A percentile compares a stretch with the other conserved stretches of the same genome.
Conservation (phyloP, 108 stramenopile species). For the Aureococcus anophagefferens region DNA sequence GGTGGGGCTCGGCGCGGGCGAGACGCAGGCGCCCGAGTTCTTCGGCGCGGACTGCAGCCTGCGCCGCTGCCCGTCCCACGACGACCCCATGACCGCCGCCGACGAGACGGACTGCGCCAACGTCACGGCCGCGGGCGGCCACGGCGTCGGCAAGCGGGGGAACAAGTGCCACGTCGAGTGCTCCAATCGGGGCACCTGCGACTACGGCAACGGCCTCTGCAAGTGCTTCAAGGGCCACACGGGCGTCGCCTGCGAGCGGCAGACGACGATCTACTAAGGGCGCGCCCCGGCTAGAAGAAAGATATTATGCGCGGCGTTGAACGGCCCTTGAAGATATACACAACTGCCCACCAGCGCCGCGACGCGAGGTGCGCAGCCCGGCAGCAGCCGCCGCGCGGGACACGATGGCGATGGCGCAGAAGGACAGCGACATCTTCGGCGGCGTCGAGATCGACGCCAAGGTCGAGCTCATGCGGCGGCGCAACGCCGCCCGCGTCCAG, state of each 20-base stretch:
- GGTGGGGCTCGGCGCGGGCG: conserved; percentile 21
- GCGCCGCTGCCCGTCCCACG: conserved; percentile 38
- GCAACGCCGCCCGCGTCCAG: conserved; percentile 28
- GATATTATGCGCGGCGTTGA: too few relatives aligned
- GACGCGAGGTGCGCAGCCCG: too few relatives aligned
- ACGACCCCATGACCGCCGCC: conserved; percentile 37
- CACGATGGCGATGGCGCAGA: too few relatives aligned
- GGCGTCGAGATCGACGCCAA: conserved; percentile 6
- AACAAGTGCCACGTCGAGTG: conserved; percentile 47
- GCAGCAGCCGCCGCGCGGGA: too few relatives aligned
- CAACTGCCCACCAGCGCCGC: too few relatives aligned
- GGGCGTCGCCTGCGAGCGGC: conserved; percentile 10
- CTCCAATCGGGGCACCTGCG: conserved; percentile 36
- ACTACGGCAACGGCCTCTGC: conserved; percentile 35
- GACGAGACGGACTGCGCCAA: conserved; percentile 42
- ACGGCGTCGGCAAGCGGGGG: conserved; percentile 26
- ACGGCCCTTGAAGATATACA: too few relatives aligned
- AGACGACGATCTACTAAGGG: too few relatives aligned
- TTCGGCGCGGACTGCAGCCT: conserved; percentile 45
- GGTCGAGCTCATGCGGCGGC: conserved; percentile 2
- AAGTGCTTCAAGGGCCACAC: conserved; percentile 31
- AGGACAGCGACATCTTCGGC: too few relatives aligned
- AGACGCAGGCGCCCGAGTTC: conserved; percentile 36
- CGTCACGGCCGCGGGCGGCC: conserved; percentile 3
- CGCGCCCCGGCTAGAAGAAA: too few relatives aligned